Conservation (phyloP, 2,329 filamentous ascomycete genomes). For the Stylonectria norvegica region DNA sequence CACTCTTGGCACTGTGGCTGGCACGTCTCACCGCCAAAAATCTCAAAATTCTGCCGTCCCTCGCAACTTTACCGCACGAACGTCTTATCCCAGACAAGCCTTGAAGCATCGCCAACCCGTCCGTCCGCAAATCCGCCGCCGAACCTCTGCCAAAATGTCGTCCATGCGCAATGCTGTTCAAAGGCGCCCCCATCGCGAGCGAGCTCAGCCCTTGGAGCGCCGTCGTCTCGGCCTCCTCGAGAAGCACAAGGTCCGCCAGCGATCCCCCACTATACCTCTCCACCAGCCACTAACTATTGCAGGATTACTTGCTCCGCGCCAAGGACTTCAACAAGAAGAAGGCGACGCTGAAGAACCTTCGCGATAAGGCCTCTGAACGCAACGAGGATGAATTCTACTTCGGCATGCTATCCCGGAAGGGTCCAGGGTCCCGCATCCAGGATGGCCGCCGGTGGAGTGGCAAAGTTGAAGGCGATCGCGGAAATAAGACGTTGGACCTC, state of each 20-base stretch:
- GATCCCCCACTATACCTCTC: slow-evolving; percentile 2
- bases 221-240: slow-evolving; percentile 87
- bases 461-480: slow-evolving; percentile 55
- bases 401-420: slow-evolving; percentile 62
- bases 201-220: slow-evolving; percentile 80
- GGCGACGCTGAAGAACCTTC: slow-evolving; percentile 54
- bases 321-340: slow-evolving; percentile 66
- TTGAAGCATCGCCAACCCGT: neutral
- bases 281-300: slow-evolving; percentile 10
- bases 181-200: slow-evolving; percentile 83
- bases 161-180: slow-evolving; percentile 65
- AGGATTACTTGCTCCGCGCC: slow-evolving; percentile 64
- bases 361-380: slow-evolving; percentile 59
- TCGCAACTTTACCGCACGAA: neutral
- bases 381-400: slow-evolving; percentile 74
- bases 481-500: slow-evolving; percentile 52
- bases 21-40: slow-evolving; percentile 36
- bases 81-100: neutral
- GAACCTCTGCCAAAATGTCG: slow-evolving; percentile 40
- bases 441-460: slow-evolving; percentile 52
- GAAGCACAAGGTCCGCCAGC: slow-evolving; percentile 73
- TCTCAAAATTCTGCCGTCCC: slow-evolving; percentile 34
- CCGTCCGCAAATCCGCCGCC: neutral
- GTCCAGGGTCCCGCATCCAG: slow-evolving; percentile 49
- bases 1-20: too few species aligned